phyloP scores from a whole-genome alignment of 768 basidiomycete genomes.

The Pholiota conissans region DNA sequence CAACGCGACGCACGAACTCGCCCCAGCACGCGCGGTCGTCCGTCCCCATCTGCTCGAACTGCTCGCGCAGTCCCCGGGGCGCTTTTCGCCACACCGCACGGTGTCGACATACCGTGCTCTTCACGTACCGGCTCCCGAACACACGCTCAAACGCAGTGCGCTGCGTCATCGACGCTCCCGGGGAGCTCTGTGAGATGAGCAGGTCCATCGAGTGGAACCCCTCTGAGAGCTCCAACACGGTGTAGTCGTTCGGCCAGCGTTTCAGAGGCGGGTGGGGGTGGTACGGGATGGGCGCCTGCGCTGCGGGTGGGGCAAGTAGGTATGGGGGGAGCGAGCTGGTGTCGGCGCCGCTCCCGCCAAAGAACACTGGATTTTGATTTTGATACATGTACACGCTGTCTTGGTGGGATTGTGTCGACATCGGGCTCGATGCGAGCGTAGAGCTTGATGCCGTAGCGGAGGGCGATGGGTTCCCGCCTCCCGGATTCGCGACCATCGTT shows the following conservation, averaged over 20 bases:
- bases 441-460: conserved; percentile 7
- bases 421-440: conserved; percentile 8
- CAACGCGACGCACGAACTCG: conserved; percentile 64
- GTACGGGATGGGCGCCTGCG: conserved; percentile 39
- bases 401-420: conserved; percentile 16
- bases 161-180: conserved; percentile 52
- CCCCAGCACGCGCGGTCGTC: conserved; percentile 67
- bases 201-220: conserved; percentile 58
- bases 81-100: conserved; percentile 69
- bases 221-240: conserved; percentile 60
- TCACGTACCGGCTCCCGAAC: conserved; percentile 71
- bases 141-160: conserved; percentile 69
- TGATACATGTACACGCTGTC: conserved; percentile 20
- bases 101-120: conserved; percentile 72
- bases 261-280: conserved; percentile 66
- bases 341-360: conserved; percentile 14
- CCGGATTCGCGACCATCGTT: conserved; percentile 20
- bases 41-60: conserved; percentile 54
- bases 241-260: conserved; percentile 78
- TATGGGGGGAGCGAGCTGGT: conserved; percentile 24
- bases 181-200: conserved; percentile 35
- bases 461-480: conserved; percentile 11
- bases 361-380: conserved; percentile 17
- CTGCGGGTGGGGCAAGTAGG: conserved; percentile 25
- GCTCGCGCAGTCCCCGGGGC: conserved; percentile 40